phyloP scores from a whole-genome alignment of 1,139 yeast species.

The Sugiyamaella grinbergsii region DNA sequence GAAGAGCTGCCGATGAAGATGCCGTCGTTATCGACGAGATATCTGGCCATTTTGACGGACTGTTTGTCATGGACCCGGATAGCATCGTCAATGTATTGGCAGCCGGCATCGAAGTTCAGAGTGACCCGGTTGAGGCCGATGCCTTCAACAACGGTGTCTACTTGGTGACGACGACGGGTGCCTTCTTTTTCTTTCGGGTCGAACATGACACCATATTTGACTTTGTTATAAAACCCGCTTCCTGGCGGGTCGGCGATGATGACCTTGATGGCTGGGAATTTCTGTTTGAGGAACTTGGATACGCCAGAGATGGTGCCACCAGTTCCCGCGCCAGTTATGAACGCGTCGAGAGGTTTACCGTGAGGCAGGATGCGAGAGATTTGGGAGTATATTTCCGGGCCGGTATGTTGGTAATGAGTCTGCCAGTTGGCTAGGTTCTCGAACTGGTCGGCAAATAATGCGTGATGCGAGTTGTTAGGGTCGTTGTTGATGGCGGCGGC shows the following conservation, averaged over 20 bases:
- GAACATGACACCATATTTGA: constrained; percentile 91
- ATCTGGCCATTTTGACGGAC: constrained; percentile 87
- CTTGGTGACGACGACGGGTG: constrained; percentile 91
- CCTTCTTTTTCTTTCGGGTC: constrained; percentile 89
- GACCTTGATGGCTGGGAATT: constrained; percentile 43
- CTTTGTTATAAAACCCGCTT: constrained; percentile 81
- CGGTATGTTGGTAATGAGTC: constrained; percentile 79
- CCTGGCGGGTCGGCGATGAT: constrained; percentile 96
- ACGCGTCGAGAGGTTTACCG: constrained; percentile 56
- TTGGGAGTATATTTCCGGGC: constrained; percentile 84
- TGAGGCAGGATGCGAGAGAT: constrained; percentile 47
- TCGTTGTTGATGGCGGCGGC: constrained; percentile 58
- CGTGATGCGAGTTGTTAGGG: constrained; percentile 42
- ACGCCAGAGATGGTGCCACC: constrained; percentile 91
- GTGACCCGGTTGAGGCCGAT: constrained; percentile 89
- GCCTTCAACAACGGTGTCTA: constrained; percentile 92
- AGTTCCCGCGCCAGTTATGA: constrained; percentile 77
- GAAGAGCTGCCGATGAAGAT: constrained; percentile 89
- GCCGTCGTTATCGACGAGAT: constrained; percentile 79
- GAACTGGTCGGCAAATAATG: constrained; percentile 92
- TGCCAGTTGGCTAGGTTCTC: constrained; percentile 92
- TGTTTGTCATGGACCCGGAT: constrained; percentile 75
- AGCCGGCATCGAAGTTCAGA: constrained; percentile 70
- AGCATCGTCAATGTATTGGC: constrained; percentile 67
- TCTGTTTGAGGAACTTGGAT: constrained; percentile 65